Base-by-base conservation (phyloP, 164 flowering plant species). In the Stephania yunnanensis region DNA sequence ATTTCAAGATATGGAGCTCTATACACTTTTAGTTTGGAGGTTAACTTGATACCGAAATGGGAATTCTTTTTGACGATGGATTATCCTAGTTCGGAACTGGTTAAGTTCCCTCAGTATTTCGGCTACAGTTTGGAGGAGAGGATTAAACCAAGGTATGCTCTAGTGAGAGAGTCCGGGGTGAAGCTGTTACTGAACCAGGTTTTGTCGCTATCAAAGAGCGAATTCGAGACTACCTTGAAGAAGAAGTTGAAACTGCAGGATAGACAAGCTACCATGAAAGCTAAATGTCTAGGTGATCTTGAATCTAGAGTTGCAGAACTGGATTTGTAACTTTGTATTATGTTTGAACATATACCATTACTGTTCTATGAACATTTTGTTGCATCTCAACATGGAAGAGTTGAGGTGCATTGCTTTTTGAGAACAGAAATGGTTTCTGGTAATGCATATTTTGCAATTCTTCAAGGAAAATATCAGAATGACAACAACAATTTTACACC, bases 41-140 rank as follows among this genome's bases (percentile, higher is more conserved):
- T 77, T 19, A 83, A 88, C 75, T 75, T 93, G 87, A 81, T 79
- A 25, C 91, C 90, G 8, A 93, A 91, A 75, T 93, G 98, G 98
- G 93, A 91, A 7, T 93, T 83, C 84, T 93, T 89, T 78, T 73
- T 88, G 78, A 89, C 90, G 48, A 89, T 88, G 94, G 87, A 79
- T 58, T 93, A 90, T 74, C 82, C 93, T 19, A 83, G 71, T 58
- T 80, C 90, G 9, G 98, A 91, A 77, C 85, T 93, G 44, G 84
- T 91, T 46, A 93, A 91, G 66, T 93, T 93, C 78, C 98, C 98
- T 46, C 98, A 93, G 76, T 93, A 85, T 80, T 93, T 91, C 77
- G 96, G 98, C 19, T 91, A 93, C 81, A 93, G 96, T 81, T 83
- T 93, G 83, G 91, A 87, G 74, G 89, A 81, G 68, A 90, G 98